Evolutionary conservation across 495 filamentous ascomycete genomes (phyloP).

Genomic region (Aspergillus diversus): DNA sequence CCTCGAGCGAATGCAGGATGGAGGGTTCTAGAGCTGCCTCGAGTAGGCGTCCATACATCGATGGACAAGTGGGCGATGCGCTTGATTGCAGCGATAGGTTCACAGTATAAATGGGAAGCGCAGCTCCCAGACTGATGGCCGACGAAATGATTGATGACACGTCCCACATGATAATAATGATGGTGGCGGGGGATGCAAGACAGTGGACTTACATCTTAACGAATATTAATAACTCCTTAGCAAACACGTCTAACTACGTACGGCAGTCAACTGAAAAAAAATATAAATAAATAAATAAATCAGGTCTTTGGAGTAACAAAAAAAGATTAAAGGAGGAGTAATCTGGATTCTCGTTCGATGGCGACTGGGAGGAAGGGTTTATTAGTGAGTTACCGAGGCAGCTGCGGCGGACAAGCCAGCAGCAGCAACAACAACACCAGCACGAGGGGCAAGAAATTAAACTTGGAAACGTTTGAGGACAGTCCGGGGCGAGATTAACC

Average conservation of each 20-base stretch:
- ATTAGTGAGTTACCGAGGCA: background rate
- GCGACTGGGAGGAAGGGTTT: background rate
- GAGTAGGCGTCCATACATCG: conserved; percentile 26
- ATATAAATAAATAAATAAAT: too few species aligned
- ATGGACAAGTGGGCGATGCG: conserved; percentile 28
- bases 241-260: background rate
- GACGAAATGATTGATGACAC: conserved; percentile 8
- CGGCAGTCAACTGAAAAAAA: too few species aligned
- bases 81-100: conserved; percentile 17
- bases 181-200: background rate
- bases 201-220: background rate
- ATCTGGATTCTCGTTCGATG: background rate
- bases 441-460: background rate
- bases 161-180: conserved; percentile 4
- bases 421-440: too few species aligned
- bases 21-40: background rate
- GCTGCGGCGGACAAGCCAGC: background rate
- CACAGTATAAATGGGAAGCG: conserved; percentile 11
- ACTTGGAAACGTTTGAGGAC: background rate
- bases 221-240: background rate
- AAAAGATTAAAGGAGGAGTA: too few species aligned
- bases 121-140: background rate
- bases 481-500: background rate
- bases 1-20: conserved; percentile 5
- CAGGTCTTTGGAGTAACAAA: too few species aligned